These are phyloP conservation scores for Rhodomyrtus tomentosa DNA, from an alignment of 345 rosid species.

Conservation along the genomic window DNA sequence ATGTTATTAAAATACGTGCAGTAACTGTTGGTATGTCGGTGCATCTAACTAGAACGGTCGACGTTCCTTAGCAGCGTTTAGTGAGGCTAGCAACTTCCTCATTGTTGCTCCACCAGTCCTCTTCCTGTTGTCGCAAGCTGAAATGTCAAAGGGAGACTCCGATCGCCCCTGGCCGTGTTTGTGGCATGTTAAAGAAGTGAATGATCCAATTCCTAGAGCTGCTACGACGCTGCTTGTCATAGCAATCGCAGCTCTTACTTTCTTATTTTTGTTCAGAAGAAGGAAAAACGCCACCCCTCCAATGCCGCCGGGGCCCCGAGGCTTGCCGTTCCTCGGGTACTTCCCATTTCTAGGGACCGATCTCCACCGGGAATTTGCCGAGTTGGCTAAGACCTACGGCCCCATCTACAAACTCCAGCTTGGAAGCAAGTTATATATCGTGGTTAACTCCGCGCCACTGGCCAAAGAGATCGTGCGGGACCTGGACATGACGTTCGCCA, in stretches of 20 bases:
- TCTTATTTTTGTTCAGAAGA: neutral
- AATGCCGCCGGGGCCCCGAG: neutral
- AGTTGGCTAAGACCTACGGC: neutral
- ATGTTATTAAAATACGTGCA: rapidly evolving
- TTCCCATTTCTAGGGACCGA: neutral
- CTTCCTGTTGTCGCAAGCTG: neutral
- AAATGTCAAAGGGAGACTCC: neutral
- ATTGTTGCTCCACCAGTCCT: neutral
- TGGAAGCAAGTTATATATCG: neutral
- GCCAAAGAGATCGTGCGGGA: conserved; percentile 26
- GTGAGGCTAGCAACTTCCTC: neutral
- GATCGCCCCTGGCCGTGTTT: neutral
- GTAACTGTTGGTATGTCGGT: neutral
- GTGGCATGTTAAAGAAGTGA: neutral
- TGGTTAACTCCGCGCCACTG: conserved; percentile 20
- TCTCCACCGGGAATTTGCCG: neutral
- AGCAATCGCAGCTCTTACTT: neutral
- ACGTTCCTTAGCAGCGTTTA: too few species aligned
- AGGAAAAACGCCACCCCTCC: neutral
- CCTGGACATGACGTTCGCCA: conserved; percentile 15
- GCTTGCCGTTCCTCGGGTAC: neutral
- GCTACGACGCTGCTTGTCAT: neutral
- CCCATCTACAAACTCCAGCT: neutral
- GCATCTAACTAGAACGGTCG: neutral
- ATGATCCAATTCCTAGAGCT: neutral